phyloP scores from a whole-genome alignment of 2,329 filamentous ascomycete species.

The Penicillium occitanis region DNA sequence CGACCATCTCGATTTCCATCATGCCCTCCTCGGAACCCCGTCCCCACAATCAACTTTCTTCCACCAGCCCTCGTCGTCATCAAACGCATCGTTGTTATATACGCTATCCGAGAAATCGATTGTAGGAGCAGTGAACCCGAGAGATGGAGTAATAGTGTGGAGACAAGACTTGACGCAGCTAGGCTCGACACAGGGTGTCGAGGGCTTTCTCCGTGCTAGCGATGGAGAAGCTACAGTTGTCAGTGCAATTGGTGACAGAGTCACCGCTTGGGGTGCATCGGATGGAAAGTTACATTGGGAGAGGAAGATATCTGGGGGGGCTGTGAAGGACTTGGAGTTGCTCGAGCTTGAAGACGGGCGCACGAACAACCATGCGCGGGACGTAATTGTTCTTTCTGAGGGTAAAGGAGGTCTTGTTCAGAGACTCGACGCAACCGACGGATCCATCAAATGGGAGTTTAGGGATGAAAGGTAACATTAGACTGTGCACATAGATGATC shows the following conservation, averaged over 20 bases:
- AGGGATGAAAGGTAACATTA: constrained; percentile 56
- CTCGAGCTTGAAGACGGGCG: constrained; percentile 65
- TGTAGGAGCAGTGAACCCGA: constrained; percentile 84
- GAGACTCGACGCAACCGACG: constrained; percentile 70
- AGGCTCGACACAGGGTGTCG: constrained; percentile 23
- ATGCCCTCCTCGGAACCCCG: constrained; percentile 81
- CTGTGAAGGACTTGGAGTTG: constrained; percentile 62
- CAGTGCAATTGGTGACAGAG: constrained; percentile 66
- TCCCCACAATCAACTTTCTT: constrained; percentile 87
- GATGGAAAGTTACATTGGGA: constrained; percentile 80
- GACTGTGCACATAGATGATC: not conserved
- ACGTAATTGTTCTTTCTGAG: constrained; percentile 68
- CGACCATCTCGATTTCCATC: constrained; percentile 87
- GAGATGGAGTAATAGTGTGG: constrained; percentile 82
- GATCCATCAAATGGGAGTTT: constrained; percentile 76
- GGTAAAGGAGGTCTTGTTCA: constrained; percentile 60
- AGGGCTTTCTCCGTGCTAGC: constrained; percentile 63
- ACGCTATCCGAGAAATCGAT: constrained; percentile 82
- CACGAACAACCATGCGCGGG: constrained; percentile 49
- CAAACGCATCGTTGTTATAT: constrained; percentile 86
- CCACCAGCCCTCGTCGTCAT: constrained; percentile 77
- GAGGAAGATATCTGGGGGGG: constrained; percentile 55
- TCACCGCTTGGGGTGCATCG: constrained; percentile 79
- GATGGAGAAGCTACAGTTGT: constrained; percentile 76
- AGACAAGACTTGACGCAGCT: constrained; percentile 68